Evolutionary conservation across 1,284 basidiomycete genomes (phyloP), one percentile per base, ranked within the genome.

Genomic region (Sporisorium graminicola): DNA sequence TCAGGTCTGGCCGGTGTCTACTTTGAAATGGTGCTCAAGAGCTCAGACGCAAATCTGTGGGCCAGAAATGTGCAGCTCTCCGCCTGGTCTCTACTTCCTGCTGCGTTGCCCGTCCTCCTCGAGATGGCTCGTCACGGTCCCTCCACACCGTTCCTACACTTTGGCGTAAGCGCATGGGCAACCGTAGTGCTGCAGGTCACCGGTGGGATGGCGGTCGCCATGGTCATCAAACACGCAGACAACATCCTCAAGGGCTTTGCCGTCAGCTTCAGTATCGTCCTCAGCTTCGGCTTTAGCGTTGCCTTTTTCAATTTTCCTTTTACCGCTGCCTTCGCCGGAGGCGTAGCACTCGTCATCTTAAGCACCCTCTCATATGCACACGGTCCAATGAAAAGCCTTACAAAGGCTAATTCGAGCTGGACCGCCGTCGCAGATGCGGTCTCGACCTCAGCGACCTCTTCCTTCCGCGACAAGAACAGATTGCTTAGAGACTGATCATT

Each of bases 1-100:
- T 97, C 94, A 0, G 96, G 96, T 37, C 90, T 98, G n/a, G 96
- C 96, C 0, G 95, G 96, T 14, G 96, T 98, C 29, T 98, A 98
- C 88, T 98, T 98, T 81, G 96, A 98, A 88, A 95, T 95, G 91
- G 94, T 98, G 22, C 89, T 98, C 83, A 98, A 98, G 87, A 92
- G 86, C 3, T 93, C 93, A 12, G 90, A 91, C 77, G 90, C 91
- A 20, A 94, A 97, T 86, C 89, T 98, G 8, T 98, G 95, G 95
- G 92, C 96, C 62, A 92, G 96, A 79, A 99, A 98, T 87, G 93
- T 97, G 56, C 96, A 98, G 85, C 90, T 99, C 14, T 97, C 94
- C 26, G 89, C 94, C 65, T 98, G 98, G 88, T 96, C 94, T 27
- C 89, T 99, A 50, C 87, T 95, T 50, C 96, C 96, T 2, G 95